A percentile compares a stretch with the other conserved stretches of the same genome.
phyloP scores from a whole-genome alignment of 768 basidiomycete species.

The Solioccasus polychromus region DNA sequence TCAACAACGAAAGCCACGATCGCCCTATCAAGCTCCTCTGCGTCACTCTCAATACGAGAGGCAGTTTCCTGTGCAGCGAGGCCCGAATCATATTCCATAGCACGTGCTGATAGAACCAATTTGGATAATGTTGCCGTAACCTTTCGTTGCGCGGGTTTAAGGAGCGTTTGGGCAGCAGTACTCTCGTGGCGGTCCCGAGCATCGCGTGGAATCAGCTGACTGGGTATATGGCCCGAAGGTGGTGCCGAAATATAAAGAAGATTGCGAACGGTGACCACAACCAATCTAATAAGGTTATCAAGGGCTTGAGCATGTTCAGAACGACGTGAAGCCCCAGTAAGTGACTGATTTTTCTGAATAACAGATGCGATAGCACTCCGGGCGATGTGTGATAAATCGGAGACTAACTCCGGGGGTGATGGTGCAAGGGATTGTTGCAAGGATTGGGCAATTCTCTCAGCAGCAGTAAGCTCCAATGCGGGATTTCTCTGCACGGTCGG shows the following conservation, averaged over 20 bases:
- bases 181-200: slow-evolving; percentile 43
- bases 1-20: slow-evolving; percentile 66
- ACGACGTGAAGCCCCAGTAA: slow-evolving; percentile 41
- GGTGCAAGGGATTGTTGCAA: slow-evolving; percentile 60
- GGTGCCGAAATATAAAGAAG: slow-evolving; percentile 68
- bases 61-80: slow-evolving; percentile 59
- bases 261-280: slow-evolving; percentile 73
- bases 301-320: slow-evolving; percentile 56
- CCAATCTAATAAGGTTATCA: slow-evolving; percentile 58
- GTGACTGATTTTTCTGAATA: slow-evolving; percentile 53
- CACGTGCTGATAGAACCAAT: slow-evolving; percentile 86
- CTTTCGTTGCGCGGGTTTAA: slow-evolving; percentile 80
- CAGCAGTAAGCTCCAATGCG: slow-evolving; percentile 52
- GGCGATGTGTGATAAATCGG: slow-evolving; percentile 58
- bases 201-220: slow-evolving; percentile 48
- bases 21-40: slow-evolving; percentile 71
- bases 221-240: slow-evolving; percentile 59
- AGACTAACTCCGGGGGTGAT: slow-evolving; percentile 53
- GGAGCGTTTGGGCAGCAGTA: slow-evolving; percentile 49
- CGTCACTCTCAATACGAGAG: slow-evolving; percentile 71
- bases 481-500: slow-evolving; percentile 17
- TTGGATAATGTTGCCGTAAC: slow-evolving; percentile 88
- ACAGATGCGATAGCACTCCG: slow-evolving; percentile 62
- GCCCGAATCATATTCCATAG: slow-evolving; percentile 79
- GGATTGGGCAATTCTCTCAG: slow-evolving; percentile 64